Evolutionary conservation across 305 asterid genomes (phyloP).

Genomic region (Rubia peregrina): DNA sequence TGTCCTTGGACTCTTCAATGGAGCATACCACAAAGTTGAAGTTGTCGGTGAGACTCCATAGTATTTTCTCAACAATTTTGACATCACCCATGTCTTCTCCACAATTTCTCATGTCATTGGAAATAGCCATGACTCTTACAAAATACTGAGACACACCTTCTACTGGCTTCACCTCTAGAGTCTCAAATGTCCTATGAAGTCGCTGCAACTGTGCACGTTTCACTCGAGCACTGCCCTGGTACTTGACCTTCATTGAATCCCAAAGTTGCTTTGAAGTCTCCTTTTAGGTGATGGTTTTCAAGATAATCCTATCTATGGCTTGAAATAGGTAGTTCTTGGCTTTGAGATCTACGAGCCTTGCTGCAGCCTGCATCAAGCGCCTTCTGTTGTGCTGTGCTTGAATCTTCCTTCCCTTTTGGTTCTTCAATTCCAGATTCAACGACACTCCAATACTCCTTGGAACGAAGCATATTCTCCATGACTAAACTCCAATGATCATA

Average conservation of each 20-base stretch:
- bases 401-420: no score
- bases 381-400: neutral
- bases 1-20: no score
- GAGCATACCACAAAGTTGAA: no score
- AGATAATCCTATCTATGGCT: neutral
- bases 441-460: neutral
- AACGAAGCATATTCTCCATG: neutral
- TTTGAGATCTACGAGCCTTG: neutral
- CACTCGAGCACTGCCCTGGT: neutral
- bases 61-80: conserved; percentile 2
- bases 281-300: conserved; percentile 1
- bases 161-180: no score
- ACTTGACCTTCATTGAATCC: no score
- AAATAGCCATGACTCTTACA: neutral
- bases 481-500: conserved; percentile 1
- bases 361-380: neutral
- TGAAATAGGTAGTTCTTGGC: neutral
- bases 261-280: conserved; percentile 5
- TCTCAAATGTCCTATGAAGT: neutral
- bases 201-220: neutral
- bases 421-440: neutral
- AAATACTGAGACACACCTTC: no score
- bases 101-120: neutral
- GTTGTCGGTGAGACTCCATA: neutral
- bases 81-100: neutral